phyloP scores from a whole-genome alignment of 176 grass and related monocot genomes.

The Thinopyrum elongatum region DNA sequence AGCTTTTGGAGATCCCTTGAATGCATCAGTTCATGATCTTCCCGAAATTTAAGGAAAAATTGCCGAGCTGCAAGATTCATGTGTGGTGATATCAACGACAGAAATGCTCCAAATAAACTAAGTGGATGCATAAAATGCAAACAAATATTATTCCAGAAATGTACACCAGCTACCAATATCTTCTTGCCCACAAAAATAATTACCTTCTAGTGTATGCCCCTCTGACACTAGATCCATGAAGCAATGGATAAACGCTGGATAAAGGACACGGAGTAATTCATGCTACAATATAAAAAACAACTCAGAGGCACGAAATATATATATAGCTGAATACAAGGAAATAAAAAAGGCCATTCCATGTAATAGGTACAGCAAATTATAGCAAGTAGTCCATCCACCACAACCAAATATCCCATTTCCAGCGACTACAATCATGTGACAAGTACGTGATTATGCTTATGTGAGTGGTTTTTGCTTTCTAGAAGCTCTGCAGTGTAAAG shows the following conservation, averaged over 20 bases:
- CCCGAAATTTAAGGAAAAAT: conserved; percentile 87
- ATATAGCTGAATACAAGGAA: conserved; percentile 20
- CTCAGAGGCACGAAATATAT: conserved; percentile 6
- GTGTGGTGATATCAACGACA: conserved; percentile 2
- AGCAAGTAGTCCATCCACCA: background rate
- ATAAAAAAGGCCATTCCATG: background rate
- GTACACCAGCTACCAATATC: conserved; percentile 39
- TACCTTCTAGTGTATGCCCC: conserved; percentile 85
- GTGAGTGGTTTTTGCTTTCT: background rate
- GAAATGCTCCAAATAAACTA: conserved; percentile 2
- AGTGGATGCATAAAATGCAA: conserved; percentile 13
- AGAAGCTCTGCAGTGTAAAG: background rate
- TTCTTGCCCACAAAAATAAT: conserved; percentile 28
- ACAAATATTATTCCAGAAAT: conserved; percentile 8
- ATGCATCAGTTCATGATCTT: conserved; percentile 92
- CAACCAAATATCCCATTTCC: background rate
- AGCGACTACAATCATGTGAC: background rate
- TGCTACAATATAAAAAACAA: conserved; percentile 54
- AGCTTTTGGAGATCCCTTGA: conserved; percentile 90
- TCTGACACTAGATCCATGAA: conserved; percentile 97
- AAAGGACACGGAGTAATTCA: conserved; percentile 80
- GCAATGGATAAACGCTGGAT: conserved; percentile 90
- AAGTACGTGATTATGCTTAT: background rate
- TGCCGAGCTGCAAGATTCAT: conserved; percentile 57
- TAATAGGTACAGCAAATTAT: background rate